Evolutionary conservation across 2,329 filamentous ascomycete species (phyloP), one percentile per base, ranked within the genome.

Genomic region (Pseudogymnoascus sp.): DNA sequence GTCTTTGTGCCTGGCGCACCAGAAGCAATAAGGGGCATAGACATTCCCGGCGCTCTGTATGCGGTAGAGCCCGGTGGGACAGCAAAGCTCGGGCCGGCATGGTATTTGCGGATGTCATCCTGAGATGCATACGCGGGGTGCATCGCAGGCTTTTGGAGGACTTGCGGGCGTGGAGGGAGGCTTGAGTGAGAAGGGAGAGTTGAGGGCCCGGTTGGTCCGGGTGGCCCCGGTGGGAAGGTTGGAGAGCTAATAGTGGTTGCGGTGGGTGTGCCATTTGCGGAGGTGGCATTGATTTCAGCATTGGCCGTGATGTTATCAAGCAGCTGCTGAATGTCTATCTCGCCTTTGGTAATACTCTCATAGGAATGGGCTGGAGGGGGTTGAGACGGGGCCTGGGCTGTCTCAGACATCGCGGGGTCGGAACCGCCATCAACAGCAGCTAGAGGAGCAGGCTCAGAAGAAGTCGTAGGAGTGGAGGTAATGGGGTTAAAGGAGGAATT

Each of bases 301-400:
- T 73, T 75, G 39, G 73, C 73, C 63, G 73, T 74, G 64, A 75
- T 75, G 64, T 74, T 75, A 68, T 75, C 73, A 65, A 75, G 67
- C 63, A 75, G 67, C 63, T 73, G 73, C 64, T 75, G 73, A 39
- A 75, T 75, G 63, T 75, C 73, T 71, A 75, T 73, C 43, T 69
- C 73, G 65, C 69, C 72, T 67, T 67, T 71, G 45, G 69, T 34
- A 62, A 70, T 65, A 65, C 71, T 69, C 61, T 73, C 70, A 72
- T 70, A 71, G 23, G 45, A 54, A 31, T 54, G 45, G 45, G 23
- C 23, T 37, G 65, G 64, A 60, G 51, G 25, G 28, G 57, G 16
- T 39, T 36, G 57, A 61, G 57, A 36, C 16, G 69, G 65, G 54
- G 64, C 39, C 63, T 62, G 65, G 61, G 65, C 39, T 61, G 69